A percentile compares a stretch with the other conserved stretches of the same genome.
phyloP scores from a whole-genome alignment of 176 grass and related monocot species.

The Puccinellia tenuiflora region DNA sequence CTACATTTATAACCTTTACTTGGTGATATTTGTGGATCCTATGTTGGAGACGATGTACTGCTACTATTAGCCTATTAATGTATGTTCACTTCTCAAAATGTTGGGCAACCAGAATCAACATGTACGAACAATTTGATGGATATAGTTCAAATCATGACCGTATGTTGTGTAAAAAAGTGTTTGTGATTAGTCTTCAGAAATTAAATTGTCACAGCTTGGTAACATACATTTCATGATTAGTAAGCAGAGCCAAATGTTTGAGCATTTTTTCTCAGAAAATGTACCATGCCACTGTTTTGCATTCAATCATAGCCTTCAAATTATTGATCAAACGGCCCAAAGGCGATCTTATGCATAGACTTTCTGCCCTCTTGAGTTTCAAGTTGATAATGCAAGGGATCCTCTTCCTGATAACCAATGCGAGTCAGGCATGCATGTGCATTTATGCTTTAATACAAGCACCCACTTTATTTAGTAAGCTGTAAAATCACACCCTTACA shows the following conservation, averaged over 20 bases:
- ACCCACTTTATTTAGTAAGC: neutral
- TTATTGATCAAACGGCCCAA: neutral
- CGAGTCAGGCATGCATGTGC: neutral
- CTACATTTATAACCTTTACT: neutral
- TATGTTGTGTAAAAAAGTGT: neutral
- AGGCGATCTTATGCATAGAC: neutral
- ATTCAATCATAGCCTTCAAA: neutral
- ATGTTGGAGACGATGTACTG: neutral
- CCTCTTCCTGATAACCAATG: neutral
- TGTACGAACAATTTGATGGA: slow-evolving; percentile 4
- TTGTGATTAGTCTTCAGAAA: neutral
- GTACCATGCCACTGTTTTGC: neutral
- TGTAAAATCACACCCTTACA: neutral
- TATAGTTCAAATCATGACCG: neutral
- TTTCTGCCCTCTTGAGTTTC: neutral
- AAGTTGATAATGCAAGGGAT: neutral
- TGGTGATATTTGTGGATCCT: neutral
- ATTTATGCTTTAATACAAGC: neutral
- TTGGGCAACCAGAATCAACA: neutral
- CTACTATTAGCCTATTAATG: neutral
- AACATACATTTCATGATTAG: neutral
- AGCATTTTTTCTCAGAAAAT: neutral
- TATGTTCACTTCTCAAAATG: neutral
- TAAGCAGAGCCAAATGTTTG: neutral
- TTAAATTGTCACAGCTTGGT: neutral